Percentiles rank a stretch among this genome's conserved stretches.
Evolutionary conservation across 1,284 basidiomycete species (phyloP).

Genomic region (Acaromyces ingoldii): DNA sequence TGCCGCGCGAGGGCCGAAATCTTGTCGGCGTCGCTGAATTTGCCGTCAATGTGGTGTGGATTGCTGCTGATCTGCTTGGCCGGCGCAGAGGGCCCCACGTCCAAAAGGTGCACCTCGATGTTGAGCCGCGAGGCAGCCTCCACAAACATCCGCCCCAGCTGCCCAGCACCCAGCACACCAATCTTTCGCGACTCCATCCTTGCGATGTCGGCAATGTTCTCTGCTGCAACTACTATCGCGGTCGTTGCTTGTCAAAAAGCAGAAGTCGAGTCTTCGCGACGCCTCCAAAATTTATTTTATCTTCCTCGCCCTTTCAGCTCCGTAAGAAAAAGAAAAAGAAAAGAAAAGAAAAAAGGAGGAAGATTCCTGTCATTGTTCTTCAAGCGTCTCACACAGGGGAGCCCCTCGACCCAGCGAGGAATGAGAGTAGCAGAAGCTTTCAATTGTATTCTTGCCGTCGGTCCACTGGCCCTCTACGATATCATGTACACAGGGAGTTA

Average conservation of each 20-base stretch:
- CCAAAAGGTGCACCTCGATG: conserved; percentile 80
- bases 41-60: conserved; percentile 72
- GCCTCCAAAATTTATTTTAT: not conserved
- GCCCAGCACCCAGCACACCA: conserved; percentile 63
- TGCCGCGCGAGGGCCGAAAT: conserved; percentile 74
- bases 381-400: too few relatives aligned
- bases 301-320: not conserved
- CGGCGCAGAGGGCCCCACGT: conserved; percentile 71
- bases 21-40: conserved; percentile 74
- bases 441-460: too few relatives aligned
- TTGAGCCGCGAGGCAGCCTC: conserved; percentile 84
- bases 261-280: not conserved
- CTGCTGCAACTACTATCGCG: not conserved
- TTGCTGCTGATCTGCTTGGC: conserved; percentile 73
- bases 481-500: too few relatives aligned
- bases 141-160: conserved; percentile 95
- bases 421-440: too few relatives aligned
- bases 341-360: not conserved
- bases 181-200: conserved; percentile 10
- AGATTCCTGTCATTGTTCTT: not conserved
- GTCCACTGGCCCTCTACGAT: too few relatives aligned
- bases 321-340: not conserved
- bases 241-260: not conserved
- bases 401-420: too few relatives aligned
- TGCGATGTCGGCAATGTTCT: not conserved